A percentile compares a stretch with the other conserved stretches of the same genome.
Evolutionary conservation across 2,329 filamentous ascomycete species (phyloP).

Genomic region (Fusarium miscanthi): DNA sequence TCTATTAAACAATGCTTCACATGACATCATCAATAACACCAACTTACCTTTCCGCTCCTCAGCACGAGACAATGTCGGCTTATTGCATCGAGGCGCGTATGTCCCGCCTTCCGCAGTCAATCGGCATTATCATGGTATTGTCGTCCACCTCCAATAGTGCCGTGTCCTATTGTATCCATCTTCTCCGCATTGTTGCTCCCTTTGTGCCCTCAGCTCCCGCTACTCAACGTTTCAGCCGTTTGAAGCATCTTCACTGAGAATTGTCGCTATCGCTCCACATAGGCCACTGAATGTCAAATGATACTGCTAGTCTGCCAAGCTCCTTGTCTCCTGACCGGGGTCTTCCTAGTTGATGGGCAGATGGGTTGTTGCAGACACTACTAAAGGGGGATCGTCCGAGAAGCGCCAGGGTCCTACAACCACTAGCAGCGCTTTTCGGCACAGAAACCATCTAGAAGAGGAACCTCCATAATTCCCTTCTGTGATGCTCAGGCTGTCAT

Average conservation of each 20-base stretch:
- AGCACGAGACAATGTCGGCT: constrained; percentile 23
- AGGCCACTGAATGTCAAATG: constrained; percentile 11
- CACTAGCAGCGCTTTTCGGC: constrained; percentile 27
- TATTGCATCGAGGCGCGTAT: constrained; percentile 28
- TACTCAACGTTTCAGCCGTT: background rate
- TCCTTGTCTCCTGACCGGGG: constrained; percentile 43
- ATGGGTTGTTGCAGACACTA: constrained; percentile 19
- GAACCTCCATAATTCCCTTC: constrained; percentile 13
- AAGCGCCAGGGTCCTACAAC: constrained; percentile 20
- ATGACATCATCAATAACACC: background rate
- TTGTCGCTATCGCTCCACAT: constrained; percentile 19
- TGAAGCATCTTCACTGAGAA: constrained; percentile 9
- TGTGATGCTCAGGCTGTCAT: constrained; percentile 10
- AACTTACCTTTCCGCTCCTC: background rate
- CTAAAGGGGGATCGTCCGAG: constrained; percentile 39
- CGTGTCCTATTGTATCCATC: constrained; percentile 15
- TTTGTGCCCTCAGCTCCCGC: background rate
- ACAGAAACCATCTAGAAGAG: constrained; percentile 45
- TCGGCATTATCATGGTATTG: constrained; percentile 8
- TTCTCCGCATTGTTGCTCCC: constrained; percentile 12
- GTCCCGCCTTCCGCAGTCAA: constrained; percentile 12
- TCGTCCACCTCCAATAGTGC: constrained; percentile 3
- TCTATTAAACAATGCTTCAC: background rate
- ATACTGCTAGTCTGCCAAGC: constrained; percentile 2
- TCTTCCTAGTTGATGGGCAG: constrained; percentile 17